These are phyloP conservation scores for Mycogone perniciosa DNA, from an alignment of 2,329 filamentous ascomycete species.

Conservation along the genomic window DNA sequence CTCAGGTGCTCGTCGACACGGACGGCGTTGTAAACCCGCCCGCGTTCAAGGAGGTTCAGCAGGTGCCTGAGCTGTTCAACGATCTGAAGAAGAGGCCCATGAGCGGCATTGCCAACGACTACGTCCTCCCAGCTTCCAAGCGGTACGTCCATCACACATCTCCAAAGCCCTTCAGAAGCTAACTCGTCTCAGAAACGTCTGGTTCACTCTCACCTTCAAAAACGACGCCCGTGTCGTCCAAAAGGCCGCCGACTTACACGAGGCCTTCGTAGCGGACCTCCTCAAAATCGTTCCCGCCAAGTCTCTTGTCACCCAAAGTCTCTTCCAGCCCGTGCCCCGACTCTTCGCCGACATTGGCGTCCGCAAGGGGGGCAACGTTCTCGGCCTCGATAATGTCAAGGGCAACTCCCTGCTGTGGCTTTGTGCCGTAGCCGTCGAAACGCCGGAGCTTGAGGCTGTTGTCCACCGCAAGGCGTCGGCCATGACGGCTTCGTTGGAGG, in stretches of 20 bases:
- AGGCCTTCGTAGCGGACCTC: background rate
- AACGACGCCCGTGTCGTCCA: background rate
- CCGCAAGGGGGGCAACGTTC: background rate
- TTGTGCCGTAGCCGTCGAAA: background rate
- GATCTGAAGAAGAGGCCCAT: constrained; percentile 10
- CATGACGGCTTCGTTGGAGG: background rate
- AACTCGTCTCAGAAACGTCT: background rate
- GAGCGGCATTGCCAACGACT: constrained; percentile 9
- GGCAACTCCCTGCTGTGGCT: background rate
- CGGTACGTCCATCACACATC: background rate
- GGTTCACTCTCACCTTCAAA: background rate
- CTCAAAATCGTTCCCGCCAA: background rate
- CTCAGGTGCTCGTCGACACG: constrained; percentile 13
- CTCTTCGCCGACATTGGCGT: background rate
- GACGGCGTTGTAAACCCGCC: background rate
- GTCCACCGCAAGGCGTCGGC: background rate
- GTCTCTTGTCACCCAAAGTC: background rate
- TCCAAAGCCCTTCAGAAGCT: too few species aligned
- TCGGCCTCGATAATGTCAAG: background rate
- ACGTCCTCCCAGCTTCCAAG: constrained; percentile 4
- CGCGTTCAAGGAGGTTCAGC: constrained; percentile 4
- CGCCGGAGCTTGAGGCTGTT: background rate
- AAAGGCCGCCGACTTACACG: background rate
- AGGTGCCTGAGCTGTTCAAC: constrained; percentile 8
- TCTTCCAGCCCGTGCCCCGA: background rate